Percentiles rank a stretch among this genome's conserved stretches.
Evolutionary conservation across 2,329 filamentous ascomycete species (phyloP).

Genomic region (Cladophialophora bantiana): DNA sequence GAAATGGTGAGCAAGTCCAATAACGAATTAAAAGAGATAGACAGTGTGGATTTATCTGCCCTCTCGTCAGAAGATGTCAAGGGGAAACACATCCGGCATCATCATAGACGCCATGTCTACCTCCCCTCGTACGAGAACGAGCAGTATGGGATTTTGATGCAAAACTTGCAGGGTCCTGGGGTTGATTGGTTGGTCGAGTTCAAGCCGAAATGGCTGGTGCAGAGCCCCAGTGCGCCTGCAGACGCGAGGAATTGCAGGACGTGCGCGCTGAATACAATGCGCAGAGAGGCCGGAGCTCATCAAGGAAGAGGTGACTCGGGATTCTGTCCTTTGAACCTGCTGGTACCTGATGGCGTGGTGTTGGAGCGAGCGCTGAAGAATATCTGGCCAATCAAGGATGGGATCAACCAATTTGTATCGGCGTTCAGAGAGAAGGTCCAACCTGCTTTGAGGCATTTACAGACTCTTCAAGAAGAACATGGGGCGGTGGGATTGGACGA

Average conservation of each 20-base stretch:
- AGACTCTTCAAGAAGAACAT: constrained; percentile 38
- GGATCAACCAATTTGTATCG: constrained; percentile 42
- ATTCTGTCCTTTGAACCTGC: constrained; percentile 72
- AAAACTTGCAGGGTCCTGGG: constrained; percentile 68
- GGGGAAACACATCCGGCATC: constrained; percentile 48
- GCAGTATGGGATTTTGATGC: constrained; percentile 71
- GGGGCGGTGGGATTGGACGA: constrained; percentile 41
- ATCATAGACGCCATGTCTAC: constrained; percentile 59
- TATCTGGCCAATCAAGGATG: constrained; percentile 36
- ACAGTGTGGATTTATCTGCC: constrained; percentile 31
- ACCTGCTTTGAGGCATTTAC: constrained; percentile 44
- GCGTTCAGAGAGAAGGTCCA: constrained; percentile 48
- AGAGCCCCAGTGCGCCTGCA: constrained; percentile 74
- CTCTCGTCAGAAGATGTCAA: constrained; percentile 10
- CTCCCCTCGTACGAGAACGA: constrained; percentile 61
- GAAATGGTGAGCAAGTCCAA: constrained; percentile 59
- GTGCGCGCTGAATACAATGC: constrained; percentile 67
- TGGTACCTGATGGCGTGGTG: constrained; percentile 41
- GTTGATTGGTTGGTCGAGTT: constrained; percentile 65
- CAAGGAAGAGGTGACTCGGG: constrained; percentile 44
- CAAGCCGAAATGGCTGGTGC: constrained; percentile 84
- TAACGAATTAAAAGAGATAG: constrained; percentile 54
- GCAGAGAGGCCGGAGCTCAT: constrained; percentile 45
- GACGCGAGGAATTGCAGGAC: constrained; percentile 73
- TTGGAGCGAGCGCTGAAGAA: constrained; percentile 50